Evolutionary conservation across 305 asterid genomes (phyloP), one percentile per base, ranked within the genome.

Genomic region (Fraxinus albicans): DNA sequence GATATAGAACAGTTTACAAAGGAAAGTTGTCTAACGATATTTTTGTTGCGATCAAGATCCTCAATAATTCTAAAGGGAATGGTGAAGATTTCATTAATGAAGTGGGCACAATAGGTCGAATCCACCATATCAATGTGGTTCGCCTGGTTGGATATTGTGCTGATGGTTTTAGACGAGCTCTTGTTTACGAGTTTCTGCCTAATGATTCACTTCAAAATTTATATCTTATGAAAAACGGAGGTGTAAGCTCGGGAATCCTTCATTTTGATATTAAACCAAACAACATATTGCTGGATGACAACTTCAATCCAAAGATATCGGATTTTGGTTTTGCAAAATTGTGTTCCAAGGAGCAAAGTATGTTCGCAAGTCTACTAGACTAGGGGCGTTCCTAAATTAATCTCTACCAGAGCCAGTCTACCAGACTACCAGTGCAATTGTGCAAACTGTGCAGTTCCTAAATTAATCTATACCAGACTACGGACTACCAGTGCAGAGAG

Each of bases 201-300:
- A 70, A 70, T 5, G 76, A 70, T 70, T 70, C 76, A 1, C 76
- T 70, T 33, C 76, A 70, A 70, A 70, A 29, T 70, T 70, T n/a
- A 27, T 70, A 70, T 70, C 40, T 8, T 70, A 19, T 27, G 40
- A 70, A 3, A 70, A 29, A 5, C 40, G 8, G 40, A 70, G 21
- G n/a, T 0, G 76, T 25, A 1, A 3, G n/a, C 35, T 33, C 7
- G 76, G 40, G 17, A 33, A 70, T 70, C 17, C 76, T 70, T 33
- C 76, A 72, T 31, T 72, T 72, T 6, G 77, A 72, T 6, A 72
- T 72, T 38, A 72, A 19, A 21, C 33, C 72, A 7, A 60, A 60
- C 31, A 21, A 60, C 23, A 21, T 60, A 21, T 23, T 60, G 12
- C 15, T 60, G 4, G 72, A 60, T 8, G 13, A 19, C 29, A 60